Conservation (phyloP, 2,329 filamentous ascomycete species). For the Pyrenophora teres region DNA sequence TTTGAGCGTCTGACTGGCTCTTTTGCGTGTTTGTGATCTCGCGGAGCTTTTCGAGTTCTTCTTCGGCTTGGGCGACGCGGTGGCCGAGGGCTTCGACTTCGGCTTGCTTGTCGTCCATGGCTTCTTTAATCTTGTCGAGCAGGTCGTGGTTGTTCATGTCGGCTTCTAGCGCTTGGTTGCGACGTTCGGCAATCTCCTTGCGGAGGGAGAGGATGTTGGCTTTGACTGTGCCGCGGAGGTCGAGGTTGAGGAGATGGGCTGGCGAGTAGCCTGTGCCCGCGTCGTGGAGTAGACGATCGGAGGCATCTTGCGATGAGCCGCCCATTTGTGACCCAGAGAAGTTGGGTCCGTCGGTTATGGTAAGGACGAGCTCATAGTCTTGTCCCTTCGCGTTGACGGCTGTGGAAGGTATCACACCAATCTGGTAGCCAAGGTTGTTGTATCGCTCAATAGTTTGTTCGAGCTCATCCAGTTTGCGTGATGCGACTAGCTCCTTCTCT, state of each 20-base stretch:
- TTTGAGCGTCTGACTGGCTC: conserved; percentile 85
- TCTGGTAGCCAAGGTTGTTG: conserved; percentile 93
- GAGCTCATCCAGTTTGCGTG: conserved; percentile 85
- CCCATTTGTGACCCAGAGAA: conserved; percentile 64
- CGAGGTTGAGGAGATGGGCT: conserved; percentile 83
- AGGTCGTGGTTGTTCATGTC: conserved; percentile 96
- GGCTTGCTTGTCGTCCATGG: conserved; percentile 90
- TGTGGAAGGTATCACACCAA: conserved; percentile 82
- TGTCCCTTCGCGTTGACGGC: conserved; percentile 83
- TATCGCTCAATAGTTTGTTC: conserved; percentile 87
- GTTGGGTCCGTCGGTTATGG: conserved; percentile 77
- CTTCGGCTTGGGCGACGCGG: conserved; percentile 82
- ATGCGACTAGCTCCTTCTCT: conserved; percentile 88
- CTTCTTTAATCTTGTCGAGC: conserved; percentile 92
- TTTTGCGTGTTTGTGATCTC: conserved; percentile 86
- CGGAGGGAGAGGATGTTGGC: conserved; percentile 75
- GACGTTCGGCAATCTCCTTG: conserved; percentile 90
- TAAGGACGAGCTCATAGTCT: conserved; percentile 83
- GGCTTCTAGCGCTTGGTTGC: conserved; percentile 79
- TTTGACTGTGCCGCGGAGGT: conserved; percentile 82
- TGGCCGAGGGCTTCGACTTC: conserved; percentile 93
- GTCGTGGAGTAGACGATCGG: conserved; percentile 81
- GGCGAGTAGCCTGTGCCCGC: conserved; percentile 86
- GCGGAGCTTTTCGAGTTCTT: conserved; percentile 92
- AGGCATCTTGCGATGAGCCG: conserved; percentile 51